Evolutionary conservation across 2,329 filamentous ascomycete species (phyloP), one percentile per base, ranked within the genome.

Genomic region (Dryadomyces quercus-mongolicae): DNA sequence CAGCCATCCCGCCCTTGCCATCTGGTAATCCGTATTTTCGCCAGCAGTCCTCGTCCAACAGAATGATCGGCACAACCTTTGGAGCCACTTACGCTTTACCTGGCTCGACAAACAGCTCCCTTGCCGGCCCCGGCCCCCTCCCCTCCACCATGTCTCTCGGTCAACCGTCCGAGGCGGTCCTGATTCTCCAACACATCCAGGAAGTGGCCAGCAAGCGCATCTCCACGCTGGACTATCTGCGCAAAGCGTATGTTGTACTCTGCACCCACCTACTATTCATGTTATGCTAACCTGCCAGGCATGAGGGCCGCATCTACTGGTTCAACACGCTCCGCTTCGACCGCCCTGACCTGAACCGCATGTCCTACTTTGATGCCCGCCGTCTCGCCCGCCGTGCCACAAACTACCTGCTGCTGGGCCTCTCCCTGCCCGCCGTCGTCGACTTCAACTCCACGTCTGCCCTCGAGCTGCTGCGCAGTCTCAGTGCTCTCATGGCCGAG

Each of bases 311-410:
- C 56, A 84, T 95, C 45, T 97, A 95, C 73, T 97, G 93, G 91
- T 96, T 97, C 75, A 96, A 96, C 71, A 96, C 93, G 0, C 81
- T 95, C 57, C 86, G 95, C 64, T 95, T 95, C 70, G 88, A 90
- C 60, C 86, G 88, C 63, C 69, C 80, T 34, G 89, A 95, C 67
- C 77, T 97, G 38, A 74, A 79, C 52, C 84, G 85, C 64, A 85
- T 96, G 73, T 84, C 92, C 48, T 95, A 89, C 65, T 92, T 94
- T 65, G 87, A 94, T 56, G 74, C 82, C 4, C 83, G 86, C 59
- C 93, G 92, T 65, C 81, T 96, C 50, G 85, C 88, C 58, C 86
- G 91, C 56, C 88, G 93, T 62, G 92, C 93, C 40, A 94, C 90
- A 52, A 95, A 95, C 68, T 95, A 92, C 68, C 82, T 98, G 55